Percentiles rank a stretch among this genome's conserved stretches.
These are phyloP conservation scores for Calamus simplicifolius DNA, from an alignment of 176 grass and related monocot genomes.

Conservation along the genomic window DNA sequence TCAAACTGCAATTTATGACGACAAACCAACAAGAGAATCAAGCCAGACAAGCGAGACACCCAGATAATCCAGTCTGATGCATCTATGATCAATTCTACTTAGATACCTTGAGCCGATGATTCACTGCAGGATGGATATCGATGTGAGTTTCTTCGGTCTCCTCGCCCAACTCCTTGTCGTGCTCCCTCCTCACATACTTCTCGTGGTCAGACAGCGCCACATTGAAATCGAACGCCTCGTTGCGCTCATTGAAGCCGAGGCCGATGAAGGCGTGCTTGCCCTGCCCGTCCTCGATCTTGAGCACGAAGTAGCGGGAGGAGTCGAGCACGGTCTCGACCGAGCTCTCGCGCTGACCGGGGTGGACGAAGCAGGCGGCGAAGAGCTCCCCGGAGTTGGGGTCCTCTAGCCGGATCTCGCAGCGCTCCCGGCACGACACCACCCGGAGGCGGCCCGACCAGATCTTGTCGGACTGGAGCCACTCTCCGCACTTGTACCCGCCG, in stretches of 20 bases:
- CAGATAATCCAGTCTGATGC: too few relatives aligned
- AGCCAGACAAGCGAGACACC: too few relatives aligned
- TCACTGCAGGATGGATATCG: slow-evolving; percentile 83
- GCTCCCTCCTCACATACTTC: slow-evolving; percentile 95
- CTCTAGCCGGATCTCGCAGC: slow-evolving; percentile 90
- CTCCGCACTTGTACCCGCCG: slow-evolving; percentile 97
- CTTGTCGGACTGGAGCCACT: slow-evolving; percentile 97
- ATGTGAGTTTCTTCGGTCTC: slow-evolving; percentile 50
- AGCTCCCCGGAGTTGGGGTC: slow-evolving; percentile 82
- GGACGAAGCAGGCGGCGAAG: slow-evolving; percentile 84
- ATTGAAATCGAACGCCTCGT: slow-evolving; percentile 98
- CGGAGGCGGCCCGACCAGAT: slow-evolving; percentile 98
- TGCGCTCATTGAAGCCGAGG: slow-evolving; percentile 88
- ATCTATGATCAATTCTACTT: too few relatives aligned
- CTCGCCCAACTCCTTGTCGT: slow-evolving; percentile 76
- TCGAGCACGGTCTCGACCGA: slow-evolving; percentile 77
- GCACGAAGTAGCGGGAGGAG: slow-evolving; percentile 92
- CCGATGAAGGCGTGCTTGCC: slow-evolving; percentile 97
- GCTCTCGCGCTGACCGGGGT: slow-evolving; percentile 58
- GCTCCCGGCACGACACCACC: slow-evolving; percentile 79
- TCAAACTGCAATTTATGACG: too few relatives aligned
- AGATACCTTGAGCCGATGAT: slow-evolving; percentile 78
- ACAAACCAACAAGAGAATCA: too few relatives aligned
- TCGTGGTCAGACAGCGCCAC: slow-evolving; percentile 92
- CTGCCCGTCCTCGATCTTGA: slow-evolving; percentile 74